Evolutionary conservation across 192 early-diverging fungal genomes (phyloP).

Genomic region (Geranomyces variabilis): DNA sequence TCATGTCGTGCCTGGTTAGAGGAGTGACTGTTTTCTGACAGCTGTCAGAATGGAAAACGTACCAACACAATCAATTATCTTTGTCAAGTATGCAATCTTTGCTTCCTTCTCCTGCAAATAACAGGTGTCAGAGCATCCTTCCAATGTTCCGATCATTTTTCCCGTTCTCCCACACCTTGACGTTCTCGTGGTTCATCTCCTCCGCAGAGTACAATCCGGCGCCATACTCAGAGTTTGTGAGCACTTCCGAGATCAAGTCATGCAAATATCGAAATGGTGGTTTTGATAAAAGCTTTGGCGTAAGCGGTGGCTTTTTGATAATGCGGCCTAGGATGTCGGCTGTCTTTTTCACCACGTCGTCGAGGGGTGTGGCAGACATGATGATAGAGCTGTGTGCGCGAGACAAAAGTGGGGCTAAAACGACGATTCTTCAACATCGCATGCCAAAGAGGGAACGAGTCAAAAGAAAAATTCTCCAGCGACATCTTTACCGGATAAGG

Average conservation of each 20-base stretch:
- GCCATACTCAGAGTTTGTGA: slow-evolving; percentile 42
- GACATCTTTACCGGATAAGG: too few species aligned
- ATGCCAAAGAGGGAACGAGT: too few species aligned
- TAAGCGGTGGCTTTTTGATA: slow-evolving; percentile 59
- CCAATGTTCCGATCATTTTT: neutral
- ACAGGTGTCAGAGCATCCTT: neutral
- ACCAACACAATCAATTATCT: slow-evolving; percentile 53
- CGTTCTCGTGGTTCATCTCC: slow-evolving; percentile 58
- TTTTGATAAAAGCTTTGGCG: slow-evolving; percentile 59
- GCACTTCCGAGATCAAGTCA: slow-evolving; percentile 57
- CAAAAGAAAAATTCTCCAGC: too few species aligned
- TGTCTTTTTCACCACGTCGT: slow-evolving; percentile 51
- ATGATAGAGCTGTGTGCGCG: too few species aligned
- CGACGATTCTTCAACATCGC: too few species aligned
- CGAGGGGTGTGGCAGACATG: slow-evolving; percentile 25
- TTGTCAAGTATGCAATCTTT: slow-evolving; percentile 56
- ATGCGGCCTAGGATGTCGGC: slow-evolving; percentile 48
- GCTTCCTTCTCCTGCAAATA: slow-evolving; percentile 58
- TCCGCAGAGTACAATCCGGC: slow-evolving; percentile 51
- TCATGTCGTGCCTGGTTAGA: neutral
- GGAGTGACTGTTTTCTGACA: neutral
- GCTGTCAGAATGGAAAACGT: slow-evolving; percentile 26
- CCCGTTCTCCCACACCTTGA: slow-evolving; percentile 49
- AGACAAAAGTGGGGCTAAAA: too few species aligned
- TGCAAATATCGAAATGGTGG: slow-evolving; percentile 66